Conservation (phyloP, 1,284 basidiomycete genomes). For the Golubevia sp. region DNA sequence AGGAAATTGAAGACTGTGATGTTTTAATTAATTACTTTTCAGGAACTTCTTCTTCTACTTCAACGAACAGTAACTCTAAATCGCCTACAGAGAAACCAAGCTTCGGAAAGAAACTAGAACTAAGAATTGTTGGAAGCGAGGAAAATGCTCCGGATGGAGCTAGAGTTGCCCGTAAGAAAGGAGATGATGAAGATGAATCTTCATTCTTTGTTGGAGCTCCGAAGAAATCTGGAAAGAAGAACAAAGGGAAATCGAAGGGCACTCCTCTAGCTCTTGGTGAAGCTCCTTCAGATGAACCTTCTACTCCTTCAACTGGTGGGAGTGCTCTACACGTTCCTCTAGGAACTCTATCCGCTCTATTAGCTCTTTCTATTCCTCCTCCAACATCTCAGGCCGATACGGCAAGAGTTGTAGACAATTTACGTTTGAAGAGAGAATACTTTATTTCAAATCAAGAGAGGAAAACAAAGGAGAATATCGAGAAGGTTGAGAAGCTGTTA, state of each 20-base stretch:
- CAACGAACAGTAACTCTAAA: conserved; percentile 58
- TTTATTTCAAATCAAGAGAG: conserved; percentile 72
- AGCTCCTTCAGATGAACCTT: conserved; percentile 10
- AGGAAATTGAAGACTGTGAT: conserved; percentile 95
- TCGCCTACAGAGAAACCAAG: conserved; percentile 37
- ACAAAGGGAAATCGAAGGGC: conserved; percentile 54
- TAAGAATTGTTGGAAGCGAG: conserved; percentile 78
- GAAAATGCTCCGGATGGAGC: conserved; percentile 68
- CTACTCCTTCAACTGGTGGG: too few relatives aligned
- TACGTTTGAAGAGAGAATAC: conserved; percentile 94
- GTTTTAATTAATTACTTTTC: conserved; percentile 86
- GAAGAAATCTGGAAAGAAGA: conserved; percentile 75
- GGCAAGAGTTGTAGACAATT: conserved; percentile 81
- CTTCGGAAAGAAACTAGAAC: conserved; percentile 74
- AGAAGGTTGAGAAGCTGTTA: conserved; percentile 47
- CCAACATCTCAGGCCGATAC: conserved; percentile 80
- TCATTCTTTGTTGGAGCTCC: conserved; percentile 79
- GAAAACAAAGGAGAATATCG: conserved; percentile 63
- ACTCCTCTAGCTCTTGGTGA: conserved; percentile 28
- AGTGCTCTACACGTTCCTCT: conserved; percentile 77
- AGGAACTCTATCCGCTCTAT: conserved; percentile 81
- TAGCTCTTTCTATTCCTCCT: conserved; percentile 86
- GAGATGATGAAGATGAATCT: conserved; percentile 77
- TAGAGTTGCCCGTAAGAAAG: conserved; percentile 84
- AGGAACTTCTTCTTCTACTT: conserved; percentile 55